These are phyloP conservation scores for Calamus simplicifolius DNA, from an alignment of 176 grass and related monocot species.

Conservation along the genomic window DNA sequence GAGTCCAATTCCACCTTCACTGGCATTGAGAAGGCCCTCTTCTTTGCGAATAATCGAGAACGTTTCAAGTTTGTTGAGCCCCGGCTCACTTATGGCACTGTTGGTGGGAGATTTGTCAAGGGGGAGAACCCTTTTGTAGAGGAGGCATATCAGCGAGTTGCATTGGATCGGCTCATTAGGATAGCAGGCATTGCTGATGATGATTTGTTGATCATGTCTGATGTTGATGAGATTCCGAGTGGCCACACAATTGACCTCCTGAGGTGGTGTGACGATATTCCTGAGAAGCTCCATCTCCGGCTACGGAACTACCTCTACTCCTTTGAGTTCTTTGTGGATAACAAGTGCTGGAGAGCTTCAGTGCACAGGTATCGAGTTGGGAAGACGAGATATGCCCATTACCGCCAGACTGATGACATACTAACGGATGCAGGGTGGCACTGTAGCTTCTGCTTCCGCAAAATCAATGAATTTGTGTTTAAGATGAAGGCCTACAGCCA, in stretches of 20 bases:
- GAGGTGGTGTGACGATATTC: conserved; percentile 3
- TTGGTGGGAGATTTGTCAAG: conserved; percentile 4
- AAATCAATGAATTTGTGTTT: background rate
- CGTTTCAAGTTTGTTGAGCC: conserved; percentile 1
- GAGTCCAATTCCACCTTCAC: conserved; percentile 7
- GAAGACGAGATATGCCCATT: conserved; percentile 9
- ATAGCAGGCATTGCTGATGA: background rate
- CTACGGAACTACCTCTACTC: conserved; percentile 3
- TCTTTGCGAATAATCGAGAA: background rate
- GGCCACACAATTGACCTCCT: background rate
- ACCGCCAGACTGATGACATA: conserved; percentile 1
- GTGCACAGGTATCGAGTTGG: conserved; percentile 1
- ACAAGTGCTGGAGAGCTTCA: conserved; percentile 1
- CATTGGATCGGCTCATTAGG: background rate
- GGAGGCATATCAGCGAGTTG: conserved; percentile 2
- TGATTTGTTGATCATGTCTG: conserved; percentile 6
- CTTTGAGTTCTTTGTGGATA: conserved; percentile 2
- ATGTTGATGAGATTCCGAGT: conserved; percentile 3
- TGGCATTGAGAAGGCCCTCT: conserved; percentile 1
- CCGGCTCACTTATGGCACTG: background rate
- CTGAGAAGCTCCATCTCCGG: conserved; percentile 2
- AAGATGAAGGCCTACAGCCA: background rate
- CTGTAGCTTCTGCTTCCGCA: conserved; percentile 1
- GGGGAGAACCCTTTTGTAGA: conserved; percentile 7
- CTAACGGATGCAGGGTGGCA: background rate